These are phyloP conservation scores for Trichoderma arundinaceum DNA, from an alignment of 2,329 filamentous ascomycete species.

Conservation along the genomic window DNA sequence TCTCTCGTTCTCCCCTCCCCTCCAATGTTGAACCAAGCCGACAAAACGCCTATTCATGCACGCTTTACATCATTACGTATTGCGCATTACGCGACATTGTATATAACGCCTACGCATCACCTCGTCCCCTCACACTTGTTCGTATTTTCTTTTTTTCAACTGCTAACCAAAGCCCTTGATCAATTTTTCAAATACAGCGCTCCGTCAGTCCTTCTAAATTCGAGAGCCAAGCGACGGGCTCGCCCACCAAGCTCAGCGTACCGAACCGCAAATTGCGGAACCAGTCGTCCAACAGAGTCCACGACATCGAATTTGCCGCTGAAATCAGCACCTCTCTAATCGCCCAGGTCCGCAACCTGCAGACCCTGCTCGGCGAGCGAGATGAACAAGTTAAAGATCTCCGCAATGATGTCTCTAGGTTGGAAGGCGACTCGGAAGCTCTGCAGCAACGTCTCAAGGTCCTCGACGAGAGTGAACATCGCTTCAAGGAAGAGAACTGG, in stretches of 20 bases:
- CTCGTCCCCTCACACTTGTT: not conserved
- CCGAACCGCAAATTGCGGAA: constrained; percentile 89
- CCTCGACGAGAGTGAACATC: constrained; percentile 91
- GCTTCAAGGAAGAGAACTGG: constrained; percentile 99
- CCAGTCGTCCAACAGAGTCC: constrained; percentile 83
- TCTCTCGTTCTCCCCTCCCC: too few species aligned
- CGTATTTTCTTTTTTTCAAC: not conserved
- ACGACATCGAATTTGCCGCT: constrained; percentile 98
- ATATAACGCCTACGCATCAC: not conserved
- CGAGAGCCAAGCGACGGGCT: constrained; percentile 81
- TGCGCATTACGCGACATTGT: not conserved
- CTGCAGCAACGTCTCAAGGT: constrained; percentile 80
- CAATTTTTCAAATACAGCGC: constrained; percentile 52
- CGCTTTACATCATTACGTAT: too few species aligned
- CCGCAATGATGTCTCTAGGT: constrained; percentile 74
- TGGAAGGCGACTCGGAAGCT: constrained; percentile 82
- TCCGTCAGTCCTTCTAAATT: constrained; percentile 78
- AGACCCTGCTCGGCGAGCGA: constrained; percentile 81
- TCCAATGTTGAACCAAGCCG: too few species aligned
- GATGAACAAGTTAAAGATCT: constrained; percentile 82
- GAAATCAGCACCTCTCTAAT: constrained; percentile 96
- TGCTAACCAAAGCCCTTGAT: constrained; percentile 7
- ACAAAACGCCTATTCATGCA: too few species aligned
- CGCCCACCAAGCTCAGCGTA: constrained; percentile 86
- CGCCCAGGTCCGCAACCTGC: constrained; percentile 89